These are phyloP conservation scores for Chrysophaeum taylorii DNA, from an alignment of 352 stramenopile genomes.

Conservation along the genomic window DNA sequence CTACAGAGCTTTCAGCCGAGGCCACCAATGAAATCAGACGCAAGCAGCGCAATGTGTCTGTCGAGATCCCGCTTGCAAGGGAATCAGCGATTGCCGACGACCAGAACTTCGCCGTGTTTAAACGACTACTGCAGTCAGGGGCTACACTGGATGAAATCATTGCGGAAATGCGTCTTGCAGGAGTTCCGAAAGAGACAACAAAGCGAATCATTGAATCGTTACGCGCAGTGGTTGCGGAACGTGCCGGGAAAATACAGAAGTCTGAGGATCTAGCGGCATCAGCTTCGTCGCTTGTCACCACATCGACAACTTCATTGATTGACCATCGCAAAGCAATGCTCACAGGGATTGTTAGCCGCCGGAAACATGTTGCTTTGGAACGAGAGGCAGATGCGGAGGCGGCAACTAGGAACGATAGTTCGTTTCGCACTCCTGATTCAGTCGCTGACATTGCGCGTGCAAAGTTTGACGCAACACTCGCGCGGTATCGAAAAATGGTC, in stretches of 20 bases:
- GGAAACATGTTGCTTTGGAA: no score
- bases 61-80: neutral
- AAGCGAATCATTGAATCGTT: neutral
- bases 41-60: neutral
- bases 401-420: no score
- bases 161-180: slow-evolving; percentile 7
- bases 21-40: neutral
- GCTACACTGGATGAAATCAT: slow-evolving; percentile 12
- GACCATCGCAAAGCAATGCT: no score
- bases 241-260: neutral
- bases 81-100: no score
- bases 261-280: no score
- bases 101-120: slow-evolving; percentile 11
- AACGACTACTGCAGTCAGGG: slow-evolving; percentile 9
- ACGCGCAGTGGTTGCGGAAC: neutral
- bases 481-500: slow-evolving; percentile 1
- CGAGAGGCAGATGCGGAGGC: no score
- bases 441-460: no score
- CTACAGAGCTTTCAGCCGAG: neutral
- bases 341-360: no score
- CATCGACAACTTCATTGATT: no score
- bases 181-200: neutral
- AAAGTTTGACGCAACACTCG: neutral
- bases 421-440: no score
- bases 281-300: no score